These are phyloP conservation scores for Kickxella alabastrina DNA, from an alignment of 192 early-diverging fungal genomes.

Conservation along the genomic window DNA sequence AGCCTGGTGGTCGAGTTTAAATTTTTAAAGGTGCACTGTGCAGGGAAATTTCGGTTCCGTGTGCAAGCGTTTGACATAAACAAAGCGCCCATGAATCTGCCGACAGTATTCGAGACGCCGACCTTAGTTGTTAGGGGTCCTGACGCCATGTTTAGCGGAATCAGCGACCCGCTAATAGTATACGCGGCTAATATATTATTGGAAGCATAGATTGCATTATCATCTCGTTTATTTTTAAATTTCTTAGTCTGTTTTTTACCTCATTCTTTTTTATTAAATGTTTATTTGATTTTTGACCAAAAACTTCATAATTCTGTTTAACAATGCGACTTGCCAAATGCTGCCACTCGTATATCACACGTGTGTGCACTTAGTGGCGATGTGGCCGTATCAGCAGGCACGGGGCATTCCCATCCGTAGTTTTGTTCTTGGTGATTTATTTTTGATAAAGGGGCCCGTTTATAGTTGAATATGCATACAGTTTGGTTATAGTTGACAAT, in stretches of 20 bases:
- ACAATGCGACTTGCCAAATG: too few species aligned
- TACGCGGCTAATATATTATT: conserved; percentile 1
- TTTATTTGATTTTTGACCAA: not conserved
- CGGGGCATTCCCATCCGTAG: too few species aligned
- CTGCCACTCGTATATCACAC: too few species aligned
- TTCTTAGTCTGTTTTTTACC: not conserved
- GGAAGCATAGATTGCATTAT: not conserved
- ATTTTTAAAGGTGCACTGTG: conserved; percentile 2
- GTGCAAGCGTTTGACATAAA: conserved; percentile 24
- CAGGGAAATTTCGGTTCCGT: conserved; percentile 27
- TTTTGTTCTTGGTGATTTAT: too few species aligned
- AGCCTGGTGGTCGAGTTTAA: conserved; percentile 19
- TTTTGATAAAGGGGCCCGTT: too few species aligned
- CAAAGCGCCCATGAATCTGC: conserved; percentile 4
- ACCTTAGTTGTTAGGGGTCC: conserved; percentile 5
- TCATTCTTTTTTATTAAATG: not conserved
- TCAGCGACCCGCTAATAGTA: conserved; percentile 16
- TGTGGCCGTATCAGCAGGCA: too few species aligned
- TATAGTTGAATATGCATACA: too few species aligned
- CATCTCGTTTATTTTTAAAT: not conserved
- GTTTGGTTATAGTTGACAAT: too few species aligned
- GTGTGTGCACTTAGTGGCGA: too few species aligned
- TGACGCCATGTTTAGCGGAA: conserved; percentile 18
- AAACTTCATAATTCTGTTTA: not conserved
- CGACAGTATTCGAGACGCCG: conserved; percentile 1